Percentiles rank a stretch among this genome's conserved stretches.
Evolutionary conservation across 805 yeast species (phyloP).

Genomic region (Metschnikowia matae): DNA sequence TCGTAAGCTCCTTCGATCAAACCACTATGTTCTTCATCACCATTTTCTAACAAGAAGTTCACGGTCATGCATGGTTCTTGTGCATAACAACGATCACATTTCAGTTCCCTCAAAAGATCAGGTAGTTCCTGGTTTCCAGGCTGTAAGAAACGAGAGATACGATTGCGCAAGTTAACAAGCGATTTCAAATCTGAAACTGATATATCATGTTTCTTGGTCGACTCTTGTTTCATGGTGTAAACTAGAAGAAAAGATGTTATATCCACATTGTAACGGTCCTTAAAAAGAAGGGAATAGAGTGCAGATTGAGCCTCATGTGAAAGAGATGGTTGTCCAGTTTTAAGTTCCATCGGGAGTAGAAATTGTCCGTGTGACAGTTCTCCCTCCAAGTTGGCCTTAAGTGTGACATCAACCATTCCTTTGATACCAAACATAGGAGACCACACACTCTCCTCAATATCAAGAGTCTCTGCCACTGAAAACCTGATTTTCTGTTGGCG

Average conservation of each 20-base stretch:
- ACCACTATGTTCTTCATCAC: slow-evolving; percentile 52
- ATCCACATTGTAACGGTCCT: slow-evolving; percentile 73
- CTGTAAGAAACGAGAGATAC: slow-evolving; percentile 55
- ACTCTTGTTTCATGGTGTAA: slow-evolving; percentile 57
- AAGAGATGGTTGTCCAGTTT: slow-evolving; percentile 69
- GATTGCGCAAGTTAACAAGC: slow-evolving; percentile 68
- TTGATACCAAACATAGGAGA: slow-evolving; percentile 86
- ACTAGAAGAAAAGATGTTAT: slow-evolving; percentile 63
- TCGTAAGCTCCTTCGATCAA: slow-evolving; percentile 46
- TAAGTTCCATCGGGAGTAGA: slow-evolving; percentile 81
- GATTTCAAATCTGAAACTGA: slow-evolving; percentile 56
- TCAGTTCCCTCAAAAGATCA: slow-evolving; percentile 44
- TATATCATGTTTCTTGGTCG: slow-evolving; percentile 52
- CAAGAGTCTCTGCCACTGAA: slow-evolving; percentile 62
- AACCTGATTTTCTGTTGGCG: slow-evolving; percentile 36
- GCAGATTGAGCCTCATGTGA: slow-evolving; percentile 85
- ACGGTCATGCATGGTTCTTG: slow-evolving; percentile 60
- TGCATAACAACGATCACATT: slow-evolving; percentile 60
- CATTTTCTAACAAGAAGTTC: slow-evolving; percentile 57
- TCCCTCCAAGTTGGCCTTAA: slow-evolving; percentile 51
- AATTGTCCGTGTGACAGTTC: slow-evolving; percentile 35
- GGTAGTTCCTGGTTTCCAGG: slow-evolving; percentile 53
- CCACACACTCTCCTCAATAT: slow-evolving; percentile 88
- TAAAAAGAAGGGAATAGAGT: slow-evolving; percentile 70
- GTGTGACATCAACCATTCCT: slow-evolving; percentile 87